Conservation (phyloP, 2,329 filamentous ascomycete genomes). For the Cladosporium sp. region DNA sequence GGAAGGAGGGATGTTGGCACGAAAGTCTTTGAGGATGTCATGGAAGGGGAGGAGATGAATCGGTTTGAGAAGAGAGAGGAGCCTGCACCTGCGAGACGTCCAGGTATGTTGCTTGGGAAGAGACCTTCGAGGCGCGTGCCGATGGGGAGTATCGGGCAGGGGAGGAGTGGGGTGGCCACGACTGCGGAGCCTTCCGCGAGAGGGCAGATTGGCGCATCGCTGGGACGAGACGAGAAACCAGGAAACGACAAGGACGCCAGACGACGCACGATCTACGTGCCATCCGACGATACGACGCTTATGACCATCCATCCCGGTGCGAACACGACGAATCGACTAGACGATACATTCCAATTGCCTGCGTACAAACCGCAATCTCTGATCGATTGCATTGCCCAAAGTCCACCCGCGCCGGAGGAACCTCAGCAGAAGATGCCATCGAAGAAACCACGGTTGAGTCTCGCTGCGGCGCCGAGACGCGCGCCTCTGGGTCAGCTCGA, state of each 20-base stretch:
- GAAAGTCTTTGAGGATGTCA: constrained; percentile 32
- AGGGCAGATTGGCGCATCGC: neutral
- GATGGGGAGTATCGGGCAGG: constrained; percentile 11
- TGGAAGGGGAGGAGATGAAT: constrained; percentile 24
- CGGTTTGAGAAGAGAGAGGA: constrained; percentile 15
- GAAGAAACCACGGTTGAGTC: constrained; percentile 37
- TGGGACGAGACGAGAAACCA: too few species aligned
- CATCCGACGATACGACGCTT: constrained; percentile 48
- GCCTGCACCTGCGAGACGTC: constrained; percentile 11
- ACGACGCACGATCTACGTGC: constrained; percentile 48
- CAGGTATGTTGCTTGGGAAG: constrained; percentile 11
- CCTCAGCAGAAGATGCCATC: constrained; percentile 25
- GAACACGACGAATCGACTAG: constrained; percentile 24
- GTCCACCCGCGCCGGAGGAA: constrained; percentile 27
- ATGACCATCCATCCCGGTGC: constrained; percentile 50
- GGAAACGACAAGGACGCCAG: constrained; percentile 43
- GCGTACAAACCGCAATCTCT: constrained; percentile 6
- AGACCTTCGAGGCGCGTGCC: constrained; percentile 14
- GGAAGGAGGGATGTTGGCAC: constrained; percentile 20
- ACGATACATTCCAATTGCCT: constrained; percentile 30
- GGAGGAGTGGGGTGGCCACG: constrained; percentile 6
- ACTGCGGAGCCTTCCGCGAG: neutral
- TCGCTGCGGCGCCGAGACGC: constrained; percentile 46
- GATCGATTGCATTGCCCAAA: constrained; percentile 10
- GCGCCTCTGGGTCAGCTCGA: constrained; percentile 44